A percentile compares a stretch with the other conserved stretches of the same genome.
phyloP scores from a whole-genome alignment of 192 early-diverging fungal genomes.

The Geranomyces michiganensis region DNA sequence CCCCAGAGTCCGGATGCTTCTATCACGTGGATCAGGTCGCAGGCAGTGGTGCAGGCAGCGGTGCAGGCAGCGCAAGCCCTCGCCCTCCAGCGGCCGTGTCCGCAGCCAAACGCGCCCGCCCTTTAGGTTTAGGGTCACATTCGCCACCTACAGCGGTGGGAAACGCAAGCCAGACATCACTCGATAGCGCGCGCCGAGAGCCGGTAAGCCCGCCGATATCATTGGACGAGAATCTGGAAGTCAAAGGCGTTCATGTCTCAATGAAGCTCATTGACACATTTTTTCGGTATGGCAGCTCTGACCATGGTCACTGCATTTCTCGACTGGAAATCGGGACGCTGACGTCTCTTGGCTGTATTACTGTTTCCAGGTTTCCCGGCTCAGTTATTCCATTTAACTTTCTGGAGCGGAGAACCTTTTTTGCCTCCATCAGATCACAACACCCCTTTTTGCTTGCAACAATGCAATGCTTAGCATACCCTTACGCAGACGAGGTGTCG shows the following conservation, averaged over 20 bases:
- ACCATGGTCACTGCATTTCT: neutral
- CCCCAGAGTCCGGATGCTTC: slow-evolving; percentile 12
- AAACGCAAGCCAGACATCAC: neutral
- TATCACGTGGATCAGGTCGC: slow-evolving; percentile 4
- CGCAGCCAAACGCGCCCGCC: neutral
- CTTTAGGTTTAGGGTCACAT: neutral
- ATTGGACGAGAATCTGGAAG: neutral
- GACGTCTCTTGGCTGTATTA: neutral
- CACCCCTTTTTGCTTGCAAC: slow-evolving; percentile 14
- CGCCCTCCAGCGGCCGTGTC: neutral
- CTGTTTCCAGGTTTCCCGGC: slow-evolving; percentile 13
- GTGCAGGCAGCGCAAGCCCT: too few species aligned
- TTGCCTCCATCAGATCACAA: slow-evolving; percentile 14
- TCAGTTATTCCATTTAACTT: slow-evolving; percentile 18
- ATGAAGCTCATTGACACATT: slow-evolving; percentile 21
- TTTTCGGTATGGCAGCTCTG: slow-evolving; percentile 6
- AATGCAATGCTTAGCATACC: slow-evolving; percentile 25
- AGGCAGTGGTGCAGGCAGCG: neutral
- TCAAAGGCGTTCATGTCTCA: neutral
- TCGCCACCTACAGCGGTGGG: slow-evolving; percentile 1
- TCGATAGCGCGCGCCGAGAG: neutral
- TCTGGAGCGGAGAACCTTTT: slow-evolving; percentile 2
- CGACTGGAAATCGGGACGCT: neutral
- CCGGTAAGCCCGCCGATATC: neutral
- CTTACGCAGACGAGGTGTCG: slow-evolving; percentile 1